Evolutionary conservation across 176 grass and related monocot genomes (phyloP), one percentile per base, ranked within the genome.

Genomic region (Ampelocalamus luodianensis): DNA sequence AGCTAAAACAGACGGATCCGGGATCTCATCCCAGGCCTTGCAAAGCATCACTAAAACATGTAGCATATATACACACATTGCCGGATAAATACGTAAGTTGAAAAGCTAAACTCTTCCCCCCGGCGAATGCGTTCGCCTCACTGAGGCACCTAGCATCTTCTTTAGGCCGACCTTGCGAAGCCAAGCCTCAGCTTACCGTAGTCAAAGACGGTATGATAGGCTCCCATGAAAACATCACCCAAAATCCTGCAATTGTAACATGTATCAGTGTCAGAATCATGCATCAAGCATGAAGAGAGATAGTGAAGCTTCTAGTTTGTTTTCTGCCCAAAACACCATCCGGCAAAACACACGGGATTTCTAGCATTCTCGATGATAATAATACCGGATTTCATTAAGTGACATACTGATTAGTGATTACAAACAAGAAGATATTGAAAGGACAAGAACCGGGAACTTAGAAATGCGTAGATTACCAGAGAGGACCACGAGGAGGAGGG

Each of bases 171-270:
- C 74, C 87, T 73, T 11, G 96, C 96, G 6, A 98, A 95, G 67
- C 96, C 96, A n/a, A 98, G 84, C 39, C 89, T 88, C 62, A 64
- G 54, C 4, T 95, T 87, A 23, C 88, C 93, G 3, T 98, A 98
- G 78, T 98, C 89, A 5, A 98, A 98, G 48, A 98, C 89, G 1
- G 96, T 98, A 50, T 95, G 96, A 81, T 98, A 95, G 26, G 43
- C 88, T 85, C 96, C 96, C 96, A 98, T 98, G 80, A 98, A 98
- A 37, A 98, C 92, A 62, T 98, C 96, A 36, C 96, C 96, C 91
- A 98, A 72, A n/a, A 98, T 98, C 96, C 96, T 98, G 91, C n/a
- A 84, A 14, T 76, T 68, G 39, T 20, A 80, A 71, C 10, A 17
- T 54, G 15, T 3, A 14, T 85, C 65, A 75, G 73, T 10, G 9